phyloP scores from a whole-genome alignment of 208 protist species.

The Angomonas deanei region DNA sequence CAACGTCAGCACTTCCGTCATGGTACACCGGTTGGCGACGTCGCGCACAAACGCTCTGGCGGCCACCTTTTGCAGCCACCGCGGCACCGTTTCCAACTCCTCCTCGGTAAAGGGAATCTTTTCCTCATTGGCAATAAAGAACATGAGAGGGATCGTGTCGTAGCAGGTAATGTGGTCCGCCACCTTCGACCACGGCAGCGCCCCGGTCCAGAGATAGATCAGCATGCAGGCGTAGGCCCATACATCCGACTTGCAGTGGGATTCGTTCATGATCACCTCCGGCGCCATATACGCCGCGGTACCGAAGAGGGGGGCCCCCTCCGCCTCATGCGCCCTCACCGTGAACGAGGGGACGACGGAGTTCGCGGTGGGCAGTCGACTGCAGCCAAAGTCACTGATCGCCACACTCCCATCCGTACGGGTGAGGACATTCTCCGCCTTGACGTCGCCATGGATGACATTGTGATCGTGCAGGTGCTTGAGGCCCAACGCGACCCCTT shows the following conservation, averaged over 20 bases:
- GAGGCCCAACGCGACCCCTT: constrained; percentile 48
- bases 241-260: constrained; percentile 53
- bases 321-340: not conserved
- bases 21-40: constrained; percentile 33
- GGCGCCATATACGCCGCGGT: constrained; percentile 72
- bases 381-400: constrained; percentile 70
- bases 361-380: constrained; percentile 22
- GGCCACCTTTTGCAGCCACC: constrained; percentile 52
- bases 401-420: constrained; percentile 60
- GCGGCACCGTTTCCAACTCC: constrained; percentile 26
- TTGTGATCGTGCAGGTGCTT: constrained; percentile 70
- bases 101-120: constrained; percentile 30
- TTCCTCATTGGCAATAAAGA: constrained; percentile 41
- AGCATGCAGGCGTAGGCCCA: constrained; percentile 66
- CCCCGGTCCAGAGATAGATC: constrained; percentile 38
- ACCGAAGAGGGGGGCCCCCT: constrained; percentile 25
- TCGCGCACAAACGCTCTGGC: constrained; percentile 37
- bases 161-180: constrained; percentile 11
- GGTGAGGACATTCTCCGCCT: constrained; percentile 69
- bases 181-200: constrained; percentile 30
- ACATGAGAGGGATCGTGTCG: constrained; percentile 53
- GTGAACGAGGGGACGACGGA: constrained; percentile 11
- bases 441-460: constrained; percentile 70
- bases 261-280: constrained; percentile 45
- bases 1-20: constrained; percentile 40